phyloP scores from a whole-genome alignment of 352 stramenopile species.

The Phytophthora citricola region DNA sequence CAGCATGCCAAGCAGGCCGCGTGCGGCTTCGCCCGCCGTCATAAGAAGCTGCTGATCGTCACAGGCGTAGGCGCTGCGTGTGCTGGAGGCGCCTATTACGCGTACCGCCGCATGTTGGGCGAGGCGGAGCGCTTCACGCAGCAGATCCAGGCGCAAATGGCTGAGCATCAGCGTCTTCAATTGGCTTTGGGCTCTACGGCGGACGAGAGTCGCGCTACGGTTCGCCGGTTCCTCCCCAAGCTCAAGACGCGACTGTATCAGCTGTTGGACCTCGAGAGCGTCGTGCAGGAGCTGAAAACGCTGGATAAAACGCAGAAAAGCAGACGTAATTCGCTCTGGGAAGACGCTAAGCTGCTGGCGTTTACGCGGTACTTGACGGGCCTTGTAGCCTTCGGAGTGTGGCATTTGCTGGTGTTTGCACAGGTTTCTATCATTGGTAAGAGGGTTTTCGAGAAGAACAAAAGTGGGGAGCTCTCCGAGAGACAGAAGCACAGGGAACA shows the following conservation, averaged over 20 bases:
- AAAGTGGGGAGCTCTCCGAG: conserved; percentile 15
- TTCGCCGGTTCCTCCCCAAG: conserved; percentile 76
- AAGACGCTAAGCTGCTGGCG: conserved; percentile 73
- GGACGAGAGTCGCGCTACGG: conserved; percentile 76
- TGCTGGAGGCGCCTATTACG: conserved; percentile 69
- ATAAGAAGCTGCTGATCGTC: conserved; percentile 69
- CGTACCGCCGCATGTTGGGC: conserved; percentile 64
- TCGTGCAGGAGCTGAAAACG: conserved; percentile 78
- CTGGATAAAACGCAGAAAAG: conserved; percentile 72
- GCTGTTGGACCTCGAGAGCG: conserved; percentile 69
- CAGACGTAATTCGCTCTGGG: conserved; percentile 72
- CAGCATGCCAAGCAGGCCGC: conserved; percentile 56
- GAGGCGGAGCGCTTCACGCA: conserved; percentile 76
- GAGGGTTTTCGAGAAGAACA: conserved; percentile 74
- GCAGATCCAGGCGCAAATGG: conserved; percentile 78
- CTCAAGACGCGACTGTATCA: conserved; percentile 69
- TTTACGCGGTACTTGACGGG: conserved; percentile 80
- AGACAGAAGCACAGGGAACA: conserved; percentile 34
- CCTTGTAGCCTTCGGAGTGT: conserved; percentile 76
- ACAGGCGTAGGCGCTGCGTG: conserved; percentile 57
- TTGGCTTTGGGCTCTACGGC: conserved; percentile 72
- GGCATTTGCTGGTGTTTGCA: conserved; percentile 83
- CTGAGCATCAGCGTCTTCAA: conserved; percentile 78
- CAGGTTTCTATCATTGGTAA: conserved; percentile 83
- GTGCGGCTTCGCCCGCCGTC: conserved; percentile 70